Evolutionary conservation across 345 rosid species (phyloP).

Genomic region (Anacardium occidentale): DNA sequence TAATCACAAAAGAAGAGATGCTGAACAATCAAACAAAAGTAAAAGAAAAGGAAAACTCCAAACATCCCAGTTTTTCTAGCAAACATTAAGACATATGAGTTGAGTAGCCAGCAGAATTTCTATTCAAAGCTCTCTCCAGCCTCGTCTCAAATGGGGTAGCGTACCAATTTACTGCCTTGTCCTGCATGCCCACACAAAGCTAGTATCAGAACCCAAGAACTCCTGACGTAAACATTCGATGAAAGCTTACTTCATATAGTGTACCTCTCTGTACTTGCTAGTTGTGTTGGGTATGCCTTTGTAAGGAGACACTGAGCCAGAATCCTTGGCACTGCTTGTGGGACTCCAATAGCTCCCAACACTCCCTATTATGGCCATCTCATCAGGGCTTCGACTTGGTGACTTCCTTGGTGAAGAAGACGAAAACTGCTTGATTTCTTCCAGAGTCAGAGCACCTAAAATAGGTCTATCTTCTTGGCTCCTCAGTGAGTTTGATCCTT

Average conservation of each 20-base stretch:
- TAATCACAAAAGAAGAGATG: neutral
- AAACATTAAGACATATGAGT: neutral
- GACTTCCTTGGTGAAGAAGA: slow-evolving; percentile 78
- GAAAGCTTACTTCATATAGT: slow-evolving; percentile 16
- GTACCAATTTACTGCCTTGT: slow-evolving; percentile 83
- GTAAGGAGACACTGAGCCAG: slow-evolving; percentile 50
- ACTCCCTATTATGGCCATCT: slow-evolving; percentile 76
- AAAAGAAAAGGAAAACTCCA: neutral
- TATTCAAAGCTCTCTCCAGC: slow-evolving; percentile 86
- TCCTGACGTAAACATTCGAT: slow-evolving; percentile 4
- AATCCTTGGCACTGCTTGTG: slow-evolving; percentile 31
- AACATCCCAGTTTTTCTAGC: neutral
- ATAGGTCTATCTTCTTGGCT: slow-evolving; percentile 82
- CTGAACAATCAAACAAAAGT: slow-evolving; percentile 1
- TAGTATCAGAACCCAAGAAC: slow-evolving; percentile 14
- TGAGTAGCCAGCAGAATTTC: slow-evolving; percentile 25
- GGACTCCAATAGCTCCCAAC: slow-evolving; percentile 84
- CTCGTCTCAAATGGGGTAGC: slow-evolving; percentile 90
- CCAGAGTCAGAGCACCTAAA: slow-evolving; percentile 79
- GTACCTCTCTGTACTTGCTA: slow-evolving; percentile 95
- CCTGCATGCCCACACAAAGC: slow-evolving; percentile 56
- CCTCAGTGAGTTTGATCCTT: slow-evolving; percentile 44
- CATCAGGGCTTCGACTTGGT: slow-evolving; percentile 78
- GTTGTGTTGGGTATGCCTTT: slow-evolving; percentile 91
- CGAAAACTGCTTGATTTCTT: slow-evolving; percentile 75